Percentiles rank a stretch among this genome's conserved stretches.
Evolutionary conservation across 208 protist species (phyloP).

Genomic region (Trypanosomatidae sp.): DNA sequence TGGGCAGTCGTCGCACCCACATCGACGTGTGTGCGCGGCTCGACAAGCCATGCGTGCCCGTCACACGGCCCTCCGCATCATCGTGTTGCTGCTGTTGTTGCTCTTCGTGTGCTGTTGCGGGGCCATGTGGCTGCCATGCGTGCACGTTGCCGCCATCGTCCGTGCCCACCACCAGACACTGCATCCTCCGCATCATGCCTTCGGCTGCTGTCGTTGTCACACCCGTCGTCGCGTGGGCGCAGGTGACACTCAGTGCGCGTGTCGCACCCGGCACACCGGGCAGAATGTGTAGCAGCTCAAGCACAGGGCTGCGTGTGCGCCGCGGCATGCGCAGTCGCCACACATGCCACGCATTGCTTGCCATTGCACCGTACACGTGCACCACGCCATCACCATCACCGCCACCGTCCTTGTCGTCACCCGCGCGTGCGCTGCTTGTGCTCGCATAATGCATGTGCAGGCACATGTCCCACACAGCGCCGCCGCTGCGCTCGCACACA

Average conservation of each 20-base stretch:
- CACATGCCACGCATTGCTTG: no score
- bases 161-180: slow-evolving; percentile 35
- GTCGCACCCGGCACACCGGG: slow-evolving; percentile 64
- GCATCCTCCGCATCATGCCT: no score
- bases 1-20: slow-evolving; percentile 59
- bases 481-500: slow-evolving; percentile 70
- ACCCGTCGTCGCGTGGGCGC: slow-evolving; percentile 5
- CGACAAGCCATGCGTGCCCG: not conserved
- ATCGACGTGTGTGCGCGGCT: slow-evolving; percentile 44
- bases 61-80: not conserved
- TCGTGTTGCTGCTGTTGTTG: not conserved
- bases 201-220: no score
- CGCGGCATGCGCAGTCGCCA: slow-evolving; percentile 3
- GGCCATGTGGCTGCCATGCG: slow-evolving; percentile 30
- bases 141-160: slow-evolving; percentile 75
- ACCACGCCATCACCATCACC: no score
- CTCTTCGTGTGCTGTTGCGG: not conserved
- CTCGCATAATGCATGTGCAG: not conserved
- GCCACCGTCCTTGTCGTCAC: no score
- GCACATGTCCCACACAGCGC: slow-evolving; percentile 61
- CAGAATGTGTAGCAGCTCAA: slow-evolving; percentile 55
- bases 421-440: no score
- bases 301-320: not conserved
- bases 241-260: slow-evolving; percentile 67
- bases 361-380: no score